A percentile compares a stretch with the other conserved stretches of the same genome.
These are phyloP conservation scores for Fragilariopsis cylindrus DNA, from an alignment of 108 stramenopile genomes.

Conservation along the genomic window DNA sequence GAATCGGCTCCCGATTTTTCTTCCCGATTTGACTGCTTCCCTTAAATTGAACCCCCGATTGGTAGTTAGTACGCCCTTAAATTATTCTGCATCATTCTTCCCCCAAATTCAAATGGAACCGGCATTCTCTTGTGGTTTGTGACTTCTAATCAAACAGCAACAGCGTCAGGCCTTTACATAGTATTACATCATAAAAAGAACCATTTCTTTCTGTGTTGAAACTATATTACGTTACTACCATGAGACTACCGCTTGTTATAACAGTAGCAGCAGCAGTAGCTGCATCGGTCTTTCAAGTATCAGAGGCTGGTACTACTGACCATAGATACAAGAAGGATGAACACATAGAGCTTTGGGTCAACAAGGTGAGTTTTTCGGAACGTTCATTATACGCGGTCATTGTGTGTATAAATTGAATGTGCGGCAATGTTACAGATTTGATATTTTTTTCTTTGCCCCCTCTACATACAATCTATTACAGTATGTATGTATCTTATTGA, in stretches of 20 bases:
- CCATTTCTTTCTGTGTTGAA: too few species aligned
- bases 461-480: background rate
- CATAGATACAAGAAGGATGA: slow-evolving; percentile 81
- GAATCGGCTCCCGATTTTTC: too few species aligned
- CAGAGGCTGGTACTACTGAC: slow-evolving; percentile 27
- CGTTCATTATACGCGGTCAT: slow-evolving; percentile 12
- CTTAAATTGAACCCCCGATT: too few species aligned
- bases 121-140: too few species aligned
- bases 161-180: too few species aligned
- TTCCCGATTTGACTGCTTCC: too few species aligned
- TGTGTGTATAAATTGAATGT: background rate
- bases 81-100: too few species aligned
- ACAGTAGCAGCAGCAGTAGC: slow-evolving; percentile 22
- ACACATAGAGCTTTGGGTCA: slow-evolving; percentile 94
- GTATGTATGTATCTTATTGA: background rate
- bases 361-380: slow-evolving; percentile 63
- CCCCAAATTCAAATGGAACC: too few species aligned
- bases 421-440: background rate
- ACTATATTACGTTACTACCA: background rate
- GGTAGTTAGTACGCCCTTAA: too few species aligned
- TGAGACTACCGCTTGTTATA: slow-evolving; percentile 25
- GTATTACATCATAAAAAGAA: too few species aligned
- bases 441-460: background rate
- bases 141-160: too few species aligned
- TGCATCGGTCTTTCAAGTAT: slow-evolving; percentile 15